Evolutionary conservation across 2,329 filamentous ascomycete genomes (phyloP).

Genomic region (Claviceps sp.): DNA sequence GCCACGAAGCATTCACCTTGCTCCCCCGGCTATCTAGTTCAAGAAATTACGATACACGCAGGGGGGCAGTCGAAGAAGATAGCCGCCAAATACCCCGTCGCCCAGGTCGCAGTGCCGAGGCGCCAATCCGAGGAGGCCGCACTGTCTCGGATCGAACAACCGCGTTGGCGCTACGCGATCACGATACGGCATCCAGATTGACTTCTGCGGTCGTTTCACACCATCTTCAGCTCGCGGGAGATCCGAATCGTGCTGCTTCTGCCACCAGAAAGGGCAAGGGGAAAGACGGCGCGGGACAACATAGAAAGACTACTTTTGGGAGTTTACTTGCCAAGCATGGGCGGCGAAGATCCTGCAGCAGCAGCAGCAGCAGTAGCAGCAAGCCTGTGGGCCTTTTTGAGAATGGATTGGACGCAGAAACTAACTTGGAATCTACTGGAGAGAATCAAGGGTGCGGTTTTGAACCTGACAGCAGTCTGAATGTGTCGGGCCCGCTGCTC

Average conservation of each 20-base stretch:
- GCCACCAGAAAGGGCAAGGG: not conserved
- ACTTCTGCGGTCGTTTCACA: not conserved
- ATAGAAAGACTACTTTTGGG: not conserved
- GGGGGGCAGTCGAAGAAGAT: not conserved
- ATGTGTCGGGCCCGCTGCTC: not conserved
- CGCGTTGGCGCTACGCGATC: conserved; percentile 1
- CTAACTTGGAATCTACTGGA: not conserved
- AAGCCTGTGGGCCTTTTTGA: not conserved
- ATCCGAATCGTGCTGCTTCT: too few species aligned
- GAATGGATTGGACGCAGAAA: not conserved
- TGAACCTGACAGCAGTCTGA: not conserved
- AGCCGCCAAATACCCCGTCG: not conserved
- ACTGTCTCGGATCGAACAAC: not conserved
- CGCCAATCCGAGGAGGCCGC: not conserved
- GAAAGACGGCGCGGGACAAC: not conserved
- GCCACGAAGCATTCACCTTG: conserved; percentile 11
- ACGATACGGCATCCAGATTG: conserved; percentile 1
- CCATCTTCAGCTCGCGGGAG: not conserved
- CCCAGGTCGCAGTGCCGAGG: not conserved
- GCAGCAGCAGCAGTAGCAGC: not conserved
- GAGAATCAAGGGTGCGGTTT: not conserved
- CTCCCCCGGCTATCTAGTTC: conserved; percentile 7
- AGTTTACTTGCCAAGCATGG: conserved; percentile 1
- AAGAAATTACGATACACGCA: not conserved
- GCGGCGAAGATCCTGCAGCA: not conserved